Evolutionary conservation across 129 eudicot species (phyloP).

Genomic region (Lactuca sativa): DNA sequence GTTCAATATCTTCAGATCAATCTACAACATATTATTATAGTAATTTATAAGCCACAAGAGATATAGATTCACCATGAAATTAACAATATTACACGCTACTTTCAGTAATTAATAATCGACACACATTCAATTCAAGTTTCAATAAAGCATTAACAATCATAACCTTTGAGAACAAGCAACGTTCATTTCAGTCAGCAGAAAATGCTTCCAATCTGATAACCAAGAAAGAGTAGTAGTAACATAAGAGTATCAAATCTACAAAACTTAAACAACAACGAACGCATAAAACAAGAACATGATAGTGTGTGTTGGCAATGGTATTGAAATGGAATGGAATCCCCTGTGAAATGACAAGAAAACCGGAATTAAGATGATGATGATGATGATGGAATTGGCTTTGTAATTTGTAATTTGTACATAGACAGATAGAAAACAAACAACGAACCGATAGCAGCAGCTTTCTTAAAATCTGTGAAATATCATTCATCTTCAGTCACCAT

Average conservation of each 20-base stretch:
- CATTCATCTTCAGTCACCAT: conserved; percentile 33
- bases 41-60: conserved; percentile 14
- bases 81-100: not conserved
- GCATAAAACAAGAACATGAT: conserved; percentile 7
- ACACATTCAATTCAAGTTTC: not conserved
- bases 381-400: not conserved
- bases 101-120: conserved; percentile 6
- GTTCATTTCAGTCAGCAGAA: conserved; percentile 35
- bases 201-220: conserved; percentile 41
- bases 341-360: conserved; percentile 43
- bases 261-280: conserved; percentile 14
- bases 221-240: conserved; percentile 33
- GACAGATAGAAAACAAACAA: conserved; percentile 4
- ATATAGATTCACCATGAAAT: conserved; percentile 9
- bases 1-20: conserved; percentile 35
- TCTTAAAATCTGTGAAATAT: conserved; percentile 28
- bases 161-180: conserved; percentile 32
- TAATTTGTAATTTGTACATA: conserved; percentile 14
- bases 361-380: not conserved
- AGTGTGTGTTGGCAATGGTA: conserved; percentile 3
- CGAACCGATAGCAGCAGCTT: conserved; percentile 35
- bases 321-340: conserved; percentile 12
- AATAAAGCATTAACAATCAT: conserved; percentile 12
- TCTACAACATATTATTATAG: conserved; percentile 24
- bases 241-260: conserved; percentile 29